Evolutionary conservation across 352 stramenopile genomes (phyloP), one percentile per base, ranked within the genome.

Genomic region (Phytophthora hibernalis): DNA sequence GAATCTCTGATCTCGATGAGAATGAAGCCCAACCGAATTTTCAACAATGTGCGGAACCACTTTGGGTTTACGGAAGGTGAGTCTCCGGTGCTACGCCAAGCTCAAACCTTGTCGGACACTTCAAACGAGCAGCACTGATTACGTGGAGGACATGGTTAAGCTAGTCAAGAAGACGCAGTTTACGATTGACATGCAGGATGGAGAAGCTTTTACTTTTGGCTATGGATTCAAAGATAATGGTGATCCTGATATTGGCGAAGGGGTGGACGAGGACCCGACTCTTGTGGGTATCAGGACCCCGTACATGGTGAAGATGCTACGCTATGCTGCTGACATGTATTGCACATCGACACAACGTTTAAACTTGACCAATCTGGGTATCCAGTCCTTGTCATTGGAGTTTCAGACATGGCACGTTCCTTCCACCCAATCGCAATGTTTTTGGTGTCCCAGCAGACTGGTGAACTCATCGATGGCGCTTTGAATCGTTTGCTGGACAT

Each of bases 81-180:
- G 11, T 37, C 31, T 13, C 31, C 31, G 9, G 7, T 15, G 31
- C 11, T 37, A 15, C 8, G 31, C 11, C 31, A 37, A 15, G 11
- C 12, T 15, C 31, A 37, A 15, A 37, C 31, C 11, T 37, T 37
- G 31, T 37, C 11, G 31, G 31, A 11, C 31, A 37, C 12, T 37
- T 37, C 11, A 37, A 37, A 15, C 31, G 31, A 15, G 12, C 31
- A 37, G 7, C 31, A 37, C 31, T 9, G 31, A 37, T 15, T 37
- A 15, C 11, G 31, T 15, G 8, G 49, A 55, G 4, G 49, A 55
- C n/a, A 55, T 43, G 49, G 49, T 42, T 2, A 44, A 55, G 9
- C 31, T 55, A 20, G 31, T 44, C 9, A 55, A 45, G 18, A 31
- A n/a, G 6, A 55, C 49, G 2, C 9, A 55, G 12, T 55, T 55